Conservation (phyloP, 1,139 yeast genomes). For the Scheffersomyces cryptocercus region DNA sequence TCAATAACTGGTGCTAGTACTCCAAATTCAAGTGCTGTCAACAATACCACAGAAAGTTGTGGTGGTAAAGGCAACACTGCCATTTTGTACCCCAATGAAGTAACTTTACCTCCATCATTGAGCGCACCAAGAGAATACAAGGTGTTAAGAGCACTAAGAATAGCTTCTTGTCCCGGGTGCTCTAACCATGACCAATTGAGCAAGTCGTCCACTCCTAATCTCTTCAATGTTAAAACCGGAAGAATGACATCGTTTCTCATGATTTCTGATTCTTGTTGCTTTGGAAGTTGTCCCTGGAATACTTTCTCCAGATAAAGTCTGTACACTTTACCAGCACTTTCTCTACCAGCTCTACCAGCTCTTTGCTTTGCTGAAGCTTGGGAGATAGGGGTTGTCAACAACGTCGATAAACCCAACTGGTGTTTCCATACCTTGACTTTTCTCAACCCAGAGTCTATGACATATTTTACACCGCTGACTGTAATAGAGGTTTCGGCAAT, state of each 20-base stretch:
- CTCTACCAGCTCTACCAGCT: slow-evolving; percentile 99
- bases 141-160: slow-evolving; percentile 74
- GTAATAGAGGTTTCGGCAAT: slow-evolving; percentile 98
- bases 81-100: slow-evolving; percentile 78
- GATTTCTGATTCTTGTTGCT: slow-evolving; percentile 91
- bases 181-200: slow-evolving; percentile 92
- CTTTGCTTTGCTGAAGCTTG: slow-evolving; percentile 95
- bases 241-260: slow-evolving; percentile 81
- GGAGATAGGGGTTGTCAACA: slow-evolving; percentile 88
- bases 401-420: slow-evolving; percentile 84
- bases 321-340: slow-evolving; percentile 83
- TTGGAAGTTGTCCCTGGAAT: slow-evolving; percentile 54
- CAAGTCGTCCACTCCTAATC: slow-evolving; percentile 80
- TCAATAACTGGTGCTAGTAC: slow-evolving; percentile 74
- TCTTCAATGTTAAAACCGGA: slow-evolving; percentile 81
- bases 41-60: slow-evolving; percentile 82
- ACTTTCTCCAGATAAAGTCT: slow-evolving; percentile 78
- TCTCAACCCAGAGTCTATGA: slow-evolving; percentile 87
- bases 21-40: slow-evolving; percentile 62
- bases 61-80: slow-evolving; percentile 89
- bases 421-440: slow-evolving; percentile 96
- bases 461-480: slow-evolving; percentile 93
- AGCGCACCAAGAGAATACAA: slow-evolving; percentile 79
- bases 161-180: slow-evolving; percentile 78
- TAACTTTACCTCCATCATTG: slow-evolving; percentile 72